Base-by-base conservation (phyloP, 257 asterid genomes). In the Nicotiana tabacum region DNA sequence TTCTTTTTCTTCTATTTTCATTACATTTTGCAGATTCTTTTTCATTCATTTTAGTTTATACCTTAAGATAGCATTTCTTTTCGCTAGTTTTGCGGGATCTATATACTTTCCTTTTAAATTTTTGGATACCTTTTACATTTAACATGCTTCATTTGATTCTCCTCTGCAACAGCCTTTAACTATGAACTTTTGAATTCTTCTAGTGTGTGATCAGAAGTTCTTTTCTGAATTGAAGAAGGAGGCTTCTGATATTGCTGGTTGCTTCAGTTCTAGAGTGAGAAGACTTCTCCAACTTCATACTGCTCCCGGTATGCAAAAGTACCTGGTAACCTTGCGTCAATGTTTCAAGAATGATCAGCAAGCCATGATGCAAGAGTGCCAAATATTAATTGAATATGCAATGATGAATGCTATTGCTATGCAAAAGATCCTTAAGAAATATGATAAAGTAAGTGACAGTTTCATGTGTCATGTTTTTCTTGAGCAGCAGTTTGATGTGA, bases 371-470 rank as follows among this genome's bases (percentile, higher is more conserved):
- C 88, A 90, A 84, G 93, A 93, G 87, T 91, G 96, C 85, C 88
- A 81, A 57, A 87, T 91, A 90, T 83, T 93, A 65, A 84, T 93
- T 53, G 91, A 95, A 83, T 95, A 95, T 77, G 96, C 88, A 33
- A 87, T 85, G 81, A 92, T 95, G 94, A 95, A 95, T 85, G 97
- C 97, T 32, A 85, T 91, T 77, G 99, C 98, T 82, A 89, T 95
- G 89, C 90, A 94, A 53, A 95, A 95, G 90, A 93, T 95, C 83
- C 98, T 95, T 67, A 93, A 93, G 92, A 95, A 95, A 88, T 95
- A 95, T 77, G 98, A 93, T 84, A 93, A 92, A 86, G 98, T 95
- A 87, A 88, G 86, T 51, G 5, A 32, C 9, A 37, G 29, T 43
- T 43, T 65, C 64, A 57, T 57, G 8, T 43, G 27, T 24, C 51